phyloP scores from a whole-genome alignment of 1,284 basidiomycete genomes.

The Afroboletus lepidellus region DNA sequence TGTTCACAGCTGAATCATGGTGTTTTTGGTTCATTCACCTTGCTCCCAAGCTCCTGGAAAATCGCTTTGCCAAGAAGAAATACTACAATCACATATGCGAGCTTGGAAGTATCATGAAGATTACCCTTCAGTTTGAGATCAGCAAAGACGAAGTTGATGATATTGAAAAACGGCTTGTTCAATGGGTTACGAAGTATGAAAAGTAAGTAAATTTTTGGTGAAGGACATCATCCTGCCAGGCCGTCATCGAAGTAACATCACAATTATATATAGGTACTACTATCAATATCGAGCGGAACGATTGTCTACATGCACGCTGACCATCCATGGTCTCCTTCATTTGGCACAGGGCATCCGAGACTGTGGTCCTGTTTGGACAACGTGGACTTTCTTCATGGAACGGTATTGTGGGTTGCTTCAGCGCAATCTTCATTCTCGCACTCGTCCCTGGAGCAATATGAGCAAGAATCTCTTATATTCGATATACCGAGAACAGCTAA shows the following conservation, averaged over 20 bases:
- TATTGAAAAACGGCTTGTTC: background rate
- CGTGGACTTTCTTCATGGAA: background rate
- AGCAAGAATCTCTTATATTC: background rate
- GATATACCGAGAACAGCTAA: background rate
- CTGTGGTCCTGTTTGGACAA: background rate
- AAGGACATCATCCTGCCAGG: too few species aligned
- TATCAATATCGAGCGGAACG: background rate
- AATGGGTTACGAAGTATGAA: background rate
- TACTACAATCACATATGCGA: constrained; percentile 13
- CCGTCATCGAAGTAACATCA: too few species aligned
- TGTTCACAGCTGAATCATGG: constrained; percentile 10
- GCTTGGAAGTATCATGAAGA: constrained; percentile 7
- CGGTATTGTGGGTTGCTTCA: background rate
- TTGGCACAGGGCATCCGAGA: background rate
- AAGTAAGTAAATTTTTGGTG: too few species aligned
- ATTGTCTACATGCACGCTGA: background rate
- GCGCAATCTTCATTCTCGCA: background rate
- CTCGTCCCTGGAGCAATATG: background rate
- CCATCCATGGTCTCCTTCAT: background rate
- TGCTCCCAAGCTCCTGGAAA: constrained; percentile 1
- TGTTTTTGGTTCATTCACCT: constrained; percentile 17
- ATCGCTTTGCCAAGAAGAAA: constrained; percentile 5
- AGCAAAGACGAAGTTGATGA: background rate
- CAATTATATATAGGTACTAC: background rate
- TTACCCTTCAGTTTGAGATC: constrained; percentile 1